Evolutionary conservation across 2,329 filamentous ascomycete genomes (phyloP), one percentile per base, ranked within the genome.

Genomic region (Mollisiaceae sp.): DNA sequence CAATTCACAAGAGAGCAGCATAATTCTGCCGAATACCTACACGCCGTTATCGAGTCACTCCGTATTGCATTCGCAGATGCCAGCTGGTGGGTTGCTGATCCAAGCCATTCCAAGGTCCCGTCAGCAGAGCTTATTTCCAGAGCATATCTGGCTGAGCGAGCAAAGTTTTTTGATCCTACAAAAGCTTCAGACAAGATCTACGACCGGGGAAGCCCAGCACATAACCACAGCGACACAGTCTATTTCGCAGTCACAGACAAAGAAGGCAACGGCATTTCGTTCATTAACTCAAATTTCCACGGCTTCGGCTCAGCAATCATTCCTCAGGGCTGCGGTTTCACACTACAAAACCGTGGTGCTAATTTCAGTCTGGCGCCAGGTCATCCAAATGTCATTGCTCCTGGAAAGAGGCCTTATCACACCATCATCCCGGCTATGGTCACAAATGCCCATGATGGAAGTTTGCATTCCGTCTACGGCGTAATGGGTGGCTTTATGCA

Each of bases 401-500:
- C 93, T 0, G 82, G 89, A 39, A 98, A 98, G 82, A 81, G 95
- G 55, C 95, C 95, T 0, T 99, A 98, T 79, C 95, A 98, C 78
- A 99, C 95, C 62, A 98, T 99, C 77, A 99, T 99, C 73, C 94
- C 95, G 0, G 94, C 91, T 0, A 85, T 98, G 77, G 88, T 94
- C 20, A 98, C 95, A 0, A 93, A 95, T 71, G 77, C 86, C 20
- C 80, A 81, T 4, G 93, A 96, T 72, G 86, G 87, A 32, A 89
- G 86, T 58, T 80, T 98, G 64, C 92, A 97, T 77, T 91, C 88
- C 4, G 91, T 97, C 0, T 97, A 94, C 74, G 95, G 95, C 61
- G 94, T 98, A 66, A 98, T 98, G 95, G 95, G 95, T 60, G 94
- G 93, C 2, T 98, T 96, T 79, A 98, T 98, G 91, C 95, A 99